A percentile compares a stretch with the other conserved stretches of the same genome.
phyloP scores from a whole-genome alignment of 257 asterid genomes.

The Penstemon eatonii region DNA sequence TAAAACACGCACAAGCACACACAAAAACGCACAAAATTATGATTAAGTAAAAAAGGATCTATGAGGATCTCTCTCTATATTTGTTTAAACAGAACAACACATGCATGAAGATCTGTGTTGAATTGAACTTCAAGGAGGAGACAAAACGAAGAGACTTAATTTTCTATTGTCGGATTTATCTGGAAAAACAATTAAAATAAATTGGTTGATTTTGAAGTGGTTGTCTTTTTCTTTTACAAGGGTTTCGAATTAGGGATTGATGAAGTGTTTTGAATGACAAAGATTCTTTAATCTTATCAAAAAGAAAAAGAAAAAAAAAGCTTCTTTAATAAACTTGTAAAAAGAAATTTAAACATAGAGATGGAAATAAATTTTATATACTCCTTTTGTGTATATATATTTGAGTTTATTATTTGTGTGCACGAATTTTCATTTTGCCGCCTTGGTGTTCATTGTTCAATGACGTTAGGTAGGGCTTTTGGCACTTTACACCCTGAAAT shows the following conservation, averaged over 20 bases:
- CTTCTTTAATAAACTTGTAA: no score
- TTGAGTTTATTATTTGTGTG: not conserved
- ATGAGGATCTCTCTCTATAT: not conserved
- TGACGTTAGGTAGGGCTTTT: no score
- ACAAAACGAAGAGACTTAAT: no score
- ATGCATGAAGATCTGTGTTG: not conserved
- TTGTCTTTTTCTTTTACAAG: not conserved
- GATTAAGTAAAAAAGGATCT: not conserved
- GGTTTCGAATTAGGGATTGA: not conserved
- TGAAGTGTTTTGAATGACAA: not conserved
- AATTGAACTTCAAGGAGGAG: not conserved
- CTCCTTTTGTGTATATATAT: not conserved
- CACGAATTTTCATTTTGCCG: not conserved
- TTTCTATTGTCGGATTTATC: not conserved
- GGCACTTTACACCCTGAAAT: no score
- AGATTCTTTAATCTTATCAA: not conserved
- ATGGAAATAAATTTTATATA: not conserved
- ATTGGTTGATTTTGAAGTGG: not conserved
- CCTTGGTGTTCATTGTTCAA: no score
- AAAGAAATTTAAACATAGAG: no score
- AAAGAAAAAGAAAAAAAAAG: not conserved
- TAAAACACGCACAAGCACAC: constrained; percentile 4
- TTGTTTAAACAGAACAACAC: not conserved
- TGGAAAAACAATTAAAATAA: not conserved
- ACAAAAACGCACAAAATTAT: constrained; percentile 11